Percentiles rank a stretch among this genome's conserved stretches.
These are phyloP conservation scores for Catharanthus roseus DNA, from an alignment of 257 asterid genomes.

Conservation along the genomic window DNA sequence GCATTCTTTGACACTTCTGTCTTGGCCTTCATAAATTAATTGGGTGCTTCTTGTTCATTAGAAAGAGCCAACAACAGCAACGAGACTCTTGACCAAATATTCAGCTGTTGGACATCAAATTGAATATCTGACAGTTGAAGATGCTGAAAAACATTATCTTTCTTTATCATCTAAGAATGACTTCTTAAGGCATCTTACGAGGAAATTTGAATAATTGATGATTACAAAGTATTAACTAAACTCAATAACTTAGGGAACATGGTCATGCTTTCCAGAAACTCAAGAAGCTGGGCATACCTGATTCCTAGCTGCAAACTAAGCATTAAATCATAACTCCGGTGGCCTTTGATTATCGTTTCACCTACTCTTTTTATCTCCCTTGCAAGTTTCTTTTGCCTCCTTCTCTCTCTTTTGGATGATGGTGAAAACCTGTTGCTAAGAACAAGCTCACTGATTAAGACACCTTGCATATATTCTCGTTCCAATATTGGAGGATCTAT, in stretches of 20 bases:
- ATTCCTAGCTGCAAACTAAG: conserved; percentile 96
- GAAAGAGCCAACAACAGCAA: neutral
- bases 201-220: neutral
- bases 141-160: neutral
- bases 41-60: neutral
- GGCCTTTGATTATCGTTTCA: conserved; percentile 91
- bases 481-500: conserved; percentile 62
- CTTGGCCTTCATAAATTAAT: conserved; percentile 1
- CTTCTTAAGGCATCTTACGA: neutral
- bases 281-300: conserved; percentile 45
- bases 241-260: neutral
- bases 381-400: conserved; percentile 62
- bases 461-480: conserved; percentile 98
- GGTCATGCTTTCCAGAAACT: neutral
- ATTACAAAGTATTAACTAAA: neutral
- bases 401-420: conserved; percentile 56
- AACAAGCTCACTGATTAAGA: conserved; percentile 75
- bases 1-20: neutral
- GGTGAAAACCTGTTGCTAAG: conserved; percentile 68
- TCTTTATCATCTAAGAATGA: neutral
- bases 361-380: conserved; percentile 84
- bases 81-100: neutral
- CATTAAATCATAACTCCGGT: conserved; percentile 97
- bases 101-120: neutral
- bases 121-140: neutral